Evolutionary conservation across 1,139 yeast genomes (phyloP).

Genomic region (Casaregolazyma suthepensis): DNA sequence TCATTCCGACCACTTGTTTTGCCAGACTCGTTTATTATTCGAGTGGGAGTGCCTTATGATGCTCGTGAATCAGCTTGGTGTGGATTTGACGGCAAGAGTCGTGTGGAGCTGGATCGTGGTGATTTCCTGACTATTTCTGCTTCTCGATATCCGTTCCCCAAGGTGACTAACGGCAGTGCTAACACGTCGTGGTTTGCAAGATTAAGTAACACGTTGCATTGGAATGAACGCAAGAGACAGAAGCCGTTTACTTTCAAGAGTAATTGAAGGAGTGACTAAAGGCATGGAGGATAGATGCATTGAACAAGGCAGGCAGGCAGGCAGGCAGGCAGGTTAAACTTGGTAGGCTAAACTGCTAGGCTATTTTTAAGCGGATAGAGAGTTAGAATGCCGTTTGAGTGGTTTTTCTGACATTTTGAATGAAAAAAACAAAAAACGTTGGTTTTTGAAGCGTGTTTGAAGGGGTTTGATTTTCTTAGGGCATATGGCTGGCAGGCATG

Average conservation of each 20-base stretch:
- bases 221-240: conserved; percentile 50
- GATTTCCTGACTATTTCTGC: conserved; percentile 69
- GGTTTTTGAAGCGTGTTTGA: background rate
- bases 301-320: too few relatives aligned
- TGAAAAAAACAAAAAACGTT: too few relatives aligned
- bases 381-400: background rate
- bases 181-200: conserved; percentile 46
- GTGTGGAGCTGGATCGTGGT: conserved; percentile 61
- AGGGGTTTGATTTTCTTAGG: background rate
- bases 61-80: conserved; percentile 75
- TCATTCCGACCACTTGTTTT: conserved; percentile 77
- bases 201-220: conserved; percentile 43
- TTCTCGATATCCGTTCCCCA: conserved; percentile 68
- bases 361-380: too few relatives aligned
- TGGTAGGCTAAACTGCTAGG: too few relatives aligned
- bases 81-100: conserved; percentile 70
- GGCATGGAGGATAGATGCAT: too few relatives aligned
- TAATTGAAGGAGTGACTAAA: background rate
- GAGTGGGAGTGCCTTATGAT: conserved; percentile 61
- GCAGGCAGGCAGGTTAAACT: too few relatives aligned
- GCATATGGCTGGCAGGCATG: too few relatives aligned
- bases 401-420: background rate
- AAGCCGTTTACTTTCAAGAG: conserved; percentile 12
- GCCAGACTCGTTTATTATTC: conserved; percentile 62
- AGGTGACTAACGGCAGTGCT: conserved; percentile 45